Percentiles rank a stretch among this genome's conserved stretches.
These are phyloP conservation scores for Penicillium tannophilum DNA, from an alignment of 495 filamentous ascomycete genomes.

Conservation along the genomic window DNA sequence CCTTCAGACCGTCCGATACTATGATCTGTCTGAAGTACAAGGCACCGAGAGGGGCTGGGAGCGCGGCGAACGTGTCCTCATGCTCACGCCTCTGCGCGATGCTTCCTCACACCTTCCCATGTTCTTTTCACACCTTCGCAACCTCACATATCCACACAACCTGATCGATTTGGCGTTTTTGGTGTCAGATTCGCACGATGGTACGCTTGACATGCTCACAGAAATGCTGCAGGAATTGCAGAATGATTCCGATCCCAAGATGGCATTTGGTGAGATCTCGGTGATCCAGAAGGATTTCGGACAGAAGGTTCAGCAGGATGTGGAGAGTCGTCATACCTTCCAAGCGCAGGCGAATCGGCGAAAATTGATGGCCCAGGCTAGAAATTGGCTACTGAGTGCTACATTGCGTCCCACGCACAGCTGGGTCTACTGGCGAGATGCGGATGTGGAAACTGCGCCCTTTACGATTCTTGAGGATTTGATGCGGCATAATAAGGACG, in stretches of 20 bases:
- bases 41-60: slow-evolving; percentile 93
- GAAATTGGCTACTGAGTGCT: slow-evolving; percentile 96
- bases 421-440: slow-evolving; percentile 99
- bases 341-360: slow-evolving; percentile 91
- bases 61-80: slow-evolving; percentile 87
- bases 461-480: slow-evolving; percentile 95
- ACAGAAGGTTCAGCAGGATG: slow-evolving; percentile 96
- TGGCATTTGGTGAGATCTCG: slow-evolving; percentile 93
- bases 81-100: slow-evolving; percentile 94
- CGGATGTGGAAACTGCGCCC: slow-evolving; percentile 96
- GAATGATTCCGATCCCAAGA: slow-evolving; percentile 69
- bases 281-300: slow-evolving; percentile 99
- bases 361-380: slow-evolving; percentile 96
- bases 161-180: slow-evolving; percentile 95
- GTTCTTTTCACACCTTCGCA: slow-evolving; percentile 96
- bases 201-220: slow-evolving; percentile 75
- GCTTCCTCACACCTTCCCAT: slow-evolving; percentile 91
- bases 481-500: slow-evolving; percentile 98
- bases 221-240: slow-evolving; percentile 80
- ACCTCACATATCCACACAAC: slow-evolving; percentile 97
- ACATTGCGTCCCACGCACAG: slow-evolving; percentile 93
- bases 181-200: slow-evolving; percentile 96
- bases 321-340: slow-evolving; percentile 96
- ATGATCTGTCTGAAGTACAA: slow-evolving; percentile 88
- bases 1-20: slow-evolving; percentile 92